phyloP scores from a whole-genome alignment of 2,329 filamentous ascomycete species.

The Pezizomycotina sp. region DNA sequence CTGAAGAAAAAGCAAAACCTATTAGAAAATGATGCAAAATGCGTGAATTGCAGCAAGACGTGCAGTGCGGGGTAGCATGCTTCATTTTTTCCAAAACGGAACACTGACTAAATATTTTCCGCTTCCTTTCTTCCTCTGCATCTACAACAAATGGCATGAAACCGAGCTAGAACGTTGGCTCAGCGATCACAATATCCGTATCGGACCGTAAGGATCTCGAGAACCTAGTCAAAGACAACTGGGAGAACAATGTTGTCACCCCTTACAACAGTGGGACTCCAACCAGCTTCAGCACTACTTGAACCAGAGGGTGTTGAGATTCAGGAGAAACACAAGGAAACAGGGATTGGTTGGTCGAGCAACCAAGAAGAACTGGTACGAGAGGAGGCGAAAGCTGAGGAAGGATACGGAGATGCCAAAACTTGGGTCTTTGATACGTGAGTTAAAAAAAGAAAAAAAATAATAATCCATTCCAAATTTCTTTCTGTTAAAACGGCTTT shows the following conservation, averaged over 20 bases:
- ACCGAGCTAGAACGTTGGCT: constrained; percentile 96
- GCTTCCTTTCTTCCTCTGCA: constrained; percentile 34
- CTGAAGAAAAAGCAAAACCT: too few species aligned
- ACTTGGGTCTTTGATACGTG: constrained; percentile 85
- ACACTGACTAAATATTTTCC: constrained; percentile 25
- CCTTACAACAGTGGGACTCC: constrained; percentile 64
- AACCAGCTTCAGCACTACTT: constrained; percentile 49
- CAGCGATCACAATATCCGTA: constrained; percentile 77
- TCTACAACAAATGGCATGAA: constrained; percentile 98
- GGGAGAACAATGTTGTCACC: constrained; percentile 57
- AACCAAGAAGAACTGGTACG: constrained; percentile 59
- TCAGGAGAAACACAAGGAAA: constrained; percentile 49
- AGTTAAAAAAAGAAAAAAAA: constrained; percentile 25
- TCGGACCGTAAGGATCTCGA: constrained; percentile 89
- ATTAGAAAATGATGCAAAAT: too few species aligned
- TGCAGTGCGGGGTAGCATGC: neutral
- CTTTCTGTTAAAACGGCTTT: constrained; percentile 11
- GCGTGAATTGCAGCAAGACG: neutral
- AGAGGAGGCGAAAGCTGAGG: constrained; percentile 59
- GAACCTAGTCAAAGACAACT: constrained; percentile 73
- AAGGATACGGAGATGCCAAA: constrained; percentile 55
- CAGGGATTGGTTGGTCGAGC: constrained; percentile 50
- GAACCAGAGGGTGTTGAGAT: constrained; percentile 53
- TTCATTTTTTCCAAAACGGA: constrained; percentile 3
- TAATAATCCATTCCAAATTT: constrained; percentile 7